phyloP scores from a whole-genome alignment of 2,329 filamentous ascomycete genomes.

The Arthrinium puccinioides region DNA sequence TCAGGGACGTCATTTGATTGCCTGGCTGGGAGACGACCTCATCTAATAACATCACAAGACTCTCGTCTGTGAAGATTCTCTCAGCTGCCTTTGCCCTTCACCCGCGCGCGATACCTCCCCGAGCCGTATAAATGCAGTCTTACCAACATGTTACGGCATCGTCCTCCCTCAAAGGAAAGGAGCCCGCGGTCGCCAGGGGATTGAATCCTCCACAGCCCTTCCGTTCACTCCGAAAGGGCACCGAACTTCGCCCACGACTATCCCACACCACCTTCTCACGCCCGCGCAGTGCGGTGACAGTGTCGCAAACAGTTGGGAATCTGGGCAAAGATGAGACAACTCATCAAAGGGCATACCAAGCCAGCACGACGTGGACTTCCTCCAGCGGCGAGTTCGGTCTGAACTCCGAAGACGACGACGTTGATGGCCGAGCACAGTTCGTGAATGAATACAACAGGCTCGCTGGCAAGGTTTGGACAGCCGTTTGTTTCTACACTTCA shows the following conservation, averaged over 20 bases:
- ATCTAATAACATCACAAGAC: no score
- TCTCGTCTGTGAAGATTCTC: no score
- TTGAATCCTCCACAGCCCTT: constrained; percentile 9
- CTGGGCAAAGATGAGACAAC: constrained; percentile 7
- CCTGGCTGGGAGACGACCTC: no score
- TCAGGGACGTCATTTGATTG: no score
- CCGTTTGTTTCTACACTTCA: no score
- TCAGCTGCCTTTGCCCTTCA: no score
- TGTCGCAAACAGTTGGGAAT: constrained; percentile 10
- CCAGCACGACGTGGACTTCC: constrained; percentile 51
- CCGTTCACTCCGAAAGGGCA: constrained; percentile 2
- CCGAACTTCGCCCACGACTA: constrained; percentile 1
- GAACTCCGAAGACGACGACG: constrained; percentile 40
- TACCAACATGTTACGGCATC: constrained; percentile 17
- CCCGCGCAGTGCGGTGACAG: constrained; percentile 7
- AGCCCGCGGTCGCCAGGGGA: constrained; percentile 9
- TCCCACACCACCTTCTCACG: constrained; percentile 9
- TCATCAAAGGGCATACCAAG: constrained; percentile 21
- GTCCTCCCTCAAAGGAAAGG: constrained; percentile 14
- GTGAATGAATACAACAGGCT: constrained; percentile 54
- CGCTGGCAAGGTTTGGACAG: constrained; percentile 45
- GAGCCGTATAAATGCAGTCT: constrained; percentile 22
- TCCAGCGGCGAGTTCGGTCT: constrained; percentile 43
- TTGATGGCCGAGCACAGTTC: constrained; percentile 40
- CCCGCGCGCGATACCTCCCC: no score